Evolutionary conservation across 208 protist species (phyloP).

Genomic region (Sergeia podlipaevii): DNA sequence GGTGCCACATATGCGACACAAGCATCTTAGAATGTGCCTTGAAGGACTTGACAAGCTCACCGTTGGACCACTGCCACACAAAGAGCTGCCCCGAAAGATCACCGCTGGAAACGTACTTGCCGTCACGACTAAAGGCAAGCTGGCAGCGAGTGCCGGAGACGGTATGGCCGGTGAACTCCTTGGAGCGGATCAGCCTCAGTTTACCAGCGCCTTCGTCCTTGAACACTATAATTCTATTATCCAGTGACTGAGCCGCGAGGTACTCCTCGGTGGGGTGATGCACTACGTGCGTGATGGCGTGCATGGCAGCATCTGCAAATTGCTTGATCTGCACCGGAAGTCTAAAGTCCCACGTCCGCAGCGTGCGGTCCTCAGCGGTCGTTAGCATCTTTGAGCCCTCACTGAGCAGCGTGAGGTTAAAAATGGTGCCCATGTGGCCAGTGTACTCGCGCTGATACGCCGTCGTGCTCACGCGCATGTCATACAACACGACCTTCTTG

Average conservation of each 20-base stretch:
- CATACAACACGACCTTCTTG: constrained; percentile 80
- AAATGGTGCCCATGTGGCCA: constrained; percentile 95
- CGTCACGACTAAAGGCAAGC: constrained; percentile 90
- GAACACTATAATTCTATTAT: constrained; percentile 96
- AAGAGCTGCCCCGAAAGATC: constrained; percentile 90
- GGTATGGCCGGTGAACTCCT: constrained; percentile 92
- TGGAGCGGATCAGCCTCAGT: constrained; percentile 81
- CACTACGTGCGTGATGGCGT: constrained; percentile 86
- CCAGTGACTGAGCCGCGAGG: constrained; percentile 92
- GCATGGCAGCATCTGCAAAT: constrained; percentile 94
- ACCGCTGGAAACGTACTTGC: constrained; percentile 86
- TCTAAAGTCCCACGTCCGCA: constrained; percentile 97
- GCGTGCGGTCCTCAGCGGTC: constrained; percentile 94
- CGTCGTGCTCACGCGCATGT: constrained; percentile 62
- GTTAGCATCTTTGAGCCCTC: constrained; percentile 91
- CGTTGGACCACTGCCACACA: constrained; percentile 94
- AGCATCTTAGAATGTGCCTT: constrained; percentile 84
- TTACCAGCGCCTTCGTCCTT: constrained; percentile 67
- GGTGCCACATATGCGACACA: constrained; percentile 93
- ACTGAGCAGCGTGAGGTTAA: constrained; percentile 94
- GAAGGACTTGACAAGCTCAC: constrained; percentile 79
- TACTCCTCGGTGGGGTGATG: constrained; percentile 91
- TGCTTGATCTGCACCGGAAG: constrained; percentile 96
- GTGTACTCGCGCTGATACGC: constrained; percentile 92
- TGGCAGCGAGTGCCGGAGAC: constrained; percentile 94